Conservation (phyloP, 805 yeast genomes). For the Pichia phayaonensis region DNA sequence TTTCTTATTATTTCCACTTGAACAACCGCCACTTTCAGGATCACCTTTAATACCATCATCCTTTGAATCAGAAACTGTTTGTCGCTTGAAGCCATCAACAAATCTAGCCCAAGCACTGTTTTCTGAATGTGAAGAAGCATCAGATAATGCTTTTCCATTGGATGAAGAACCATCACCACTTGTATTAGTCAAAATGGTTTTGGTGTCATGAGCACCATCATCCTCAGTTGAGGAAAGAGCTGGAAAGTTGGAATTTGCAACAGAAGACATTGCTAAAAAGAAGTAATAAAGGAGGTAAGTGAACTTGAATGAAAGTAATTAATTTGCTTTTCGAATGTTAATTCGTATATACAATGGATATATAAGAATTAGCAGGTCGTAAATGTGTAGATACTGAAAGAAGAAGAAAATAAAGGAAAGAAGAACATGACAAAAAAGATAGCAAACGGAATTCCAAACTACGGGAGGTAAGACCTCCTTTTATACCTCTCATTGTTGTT, state of each 20-base stretch:
- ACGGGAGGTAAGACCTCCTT: not conserved
- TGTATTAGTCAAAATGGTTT: too few species aligned
- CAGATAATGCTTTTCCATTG: not conserved
- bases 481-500: not conserved
- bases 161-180: not conserved
- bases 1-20: conserved; percentile 36
- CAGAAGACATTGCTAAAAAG: not conserved
- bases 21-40: conserved; percentile 31
- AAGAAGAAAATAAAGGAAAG: not conserved
- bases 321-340: too few species aligned
- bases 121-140: not conserved
- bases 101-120: conserved; percentile 6
- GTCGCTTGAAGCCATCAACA: conserved; percentile 21
- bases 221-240: not conserved
- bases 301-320: not conserved
- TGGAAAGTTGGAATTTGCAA: not conserved
- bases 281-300: too few species aligned
- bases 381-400: not conserved
- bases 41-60: conserved; percentile 26
- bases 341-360: not conserved
- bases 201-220: not conserved
- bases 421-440: not conserved
- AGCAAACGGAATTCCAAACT: not conserved
- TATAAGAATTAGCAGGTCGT: not conserved
- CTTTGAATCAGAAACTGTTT: not conserved